Conservation (phyloP, 495 filamentous ascomycete species). For the Tuber umbilicatum region DNA sequence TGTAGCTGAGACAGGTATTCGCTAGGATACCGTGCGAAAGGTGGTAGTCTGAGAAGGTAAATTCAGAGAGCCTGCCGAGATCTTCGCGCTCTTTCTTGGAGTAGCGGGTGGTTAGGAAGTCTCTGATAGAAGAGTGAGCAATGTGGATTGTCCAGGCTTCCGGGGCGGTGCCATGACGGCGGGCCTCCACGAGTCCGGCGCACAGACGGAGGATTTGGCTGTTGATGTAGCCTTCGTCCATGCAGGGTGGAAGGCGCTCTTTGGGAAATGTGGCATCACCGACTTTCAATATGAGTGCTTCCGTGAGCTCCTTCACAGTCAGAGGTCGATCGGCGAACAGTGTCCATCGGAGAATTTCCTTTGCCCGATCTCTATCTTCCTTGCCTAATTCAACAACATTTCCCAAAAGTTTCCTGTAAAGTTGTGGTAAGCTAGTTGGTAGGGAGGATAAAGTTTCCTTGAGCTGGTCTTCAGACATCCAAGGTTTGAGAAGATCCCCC, state of each 20-base stretch:
- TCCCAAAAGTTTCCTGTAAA: constrained; percentile 10
- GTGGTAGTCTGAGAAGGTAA: neutral
- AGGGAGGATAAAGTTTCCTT: constrained; percentile 9
- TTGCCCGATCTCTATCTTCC: constrained; percentile 19
- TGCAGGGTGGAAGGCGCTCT: constrained; percentile 5
- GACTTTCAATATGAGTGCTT: constrained; percentile 27
- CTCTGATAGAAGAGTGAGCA: constrained; percentile 37
- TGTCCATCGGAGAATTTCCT: constrained; percentile 38
- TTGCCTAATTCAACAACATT: neutral
- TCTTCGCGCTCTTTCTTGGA: neutral
- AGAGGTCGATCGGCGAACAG: constrained; percentile 40
- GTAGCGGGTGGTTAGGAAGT: constrained; percentile 22
- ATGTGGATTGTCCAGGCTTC: constrained; percentile 33
- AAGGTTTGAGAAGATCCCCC: constrained; percentile 16
- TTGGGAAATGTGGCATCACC: constrained; percentile 8
- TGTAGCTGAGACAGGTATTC: constrained; percentile 1
- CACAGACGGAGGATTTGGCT: constrained; percentile 4
- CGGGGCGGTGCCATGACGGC: neutral
- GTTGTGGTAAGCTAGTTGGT: neutral
- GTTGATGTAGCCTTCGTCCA: neutral
- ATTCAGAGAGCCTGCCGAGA: neutral
- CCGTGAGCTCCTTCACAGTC: constrained; percentile 37
- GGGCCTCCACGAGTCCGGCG: constrained; percentile 10
- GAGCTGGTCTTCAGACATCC: constrained; percentile 23
- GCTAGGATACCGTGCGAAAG: neutral